These are phyloP conservation scores for Groenewaldozyma sp. DNA, from an alignment of 1,139 yeast genomes.

Conservation along the genomic window DNA sequence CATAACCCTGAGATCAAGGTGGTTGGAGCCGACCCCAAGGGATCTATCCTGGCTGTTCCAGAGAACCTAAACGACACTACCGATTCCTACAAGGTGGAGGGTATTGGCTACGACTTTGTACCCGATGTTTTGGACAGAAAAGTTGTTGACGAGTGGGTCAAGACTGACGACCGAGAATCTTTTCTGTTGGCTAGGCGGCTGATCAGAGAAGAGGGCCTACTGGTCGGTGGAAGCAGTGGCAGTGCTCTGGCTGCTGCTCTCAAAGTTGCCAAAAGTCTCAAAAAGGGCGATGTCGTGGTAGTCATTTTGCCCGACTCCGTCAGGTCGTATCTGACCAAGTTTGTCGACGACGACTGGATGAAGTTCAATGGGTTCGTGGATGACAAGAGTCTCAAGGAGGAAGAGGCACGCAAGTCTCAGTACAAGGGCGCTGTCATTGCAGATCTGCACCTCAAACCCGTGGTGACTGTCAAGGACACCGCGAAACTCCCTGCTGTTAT, in stretches of 20 bases:
- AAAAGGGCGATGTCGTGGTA: conserved; percentile 68
- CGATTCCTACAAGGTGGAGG: conserved; percentile 73
- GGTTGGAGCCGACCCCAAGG: conserved; percentile 80
- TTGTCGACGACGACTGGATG: conserved; percentile 92
- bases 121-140: conserved; percentile 71
- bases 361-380: conserved; percentile 61
- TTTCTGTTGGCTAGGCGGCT: conserved; percentile 76
- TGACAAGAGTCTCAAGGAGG: conserved; percentile 37
- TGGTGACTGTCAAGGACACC: conserved; percentile 58
- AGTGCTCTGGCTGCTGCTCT: conserved; percentile 77
- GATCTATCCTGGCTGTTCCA: conserved; percentile 78
- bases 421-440: conserved; percentile 54
- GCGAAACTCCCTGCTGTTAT: conserved; percentile 62
- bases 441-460: conserved; percentile 72
- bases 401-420: conserved; percentile 37
- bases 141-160: conserved; percentile 70
- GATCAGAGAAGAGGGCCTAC: conserved; percentile 76
- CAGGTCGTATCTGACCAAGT: conserved; percentile 79
- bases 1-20: conserved; percentile 54
- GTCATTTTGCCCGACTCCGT: conserved; percentile 83
- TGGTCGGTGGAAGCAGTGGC: conserved; percentile 87
- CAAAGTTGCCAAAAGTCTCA: conserved; percentile 57
- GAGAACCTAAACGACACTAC: conserved; percentile 55
- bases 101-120: conserved; percentile 84
- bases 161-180: conserved; percentile 77